These are phyloP conservation scores for Balakata baccata DNA, from an alignment of 345 rosid genomes.

Conservation along the genomic window DNA sequence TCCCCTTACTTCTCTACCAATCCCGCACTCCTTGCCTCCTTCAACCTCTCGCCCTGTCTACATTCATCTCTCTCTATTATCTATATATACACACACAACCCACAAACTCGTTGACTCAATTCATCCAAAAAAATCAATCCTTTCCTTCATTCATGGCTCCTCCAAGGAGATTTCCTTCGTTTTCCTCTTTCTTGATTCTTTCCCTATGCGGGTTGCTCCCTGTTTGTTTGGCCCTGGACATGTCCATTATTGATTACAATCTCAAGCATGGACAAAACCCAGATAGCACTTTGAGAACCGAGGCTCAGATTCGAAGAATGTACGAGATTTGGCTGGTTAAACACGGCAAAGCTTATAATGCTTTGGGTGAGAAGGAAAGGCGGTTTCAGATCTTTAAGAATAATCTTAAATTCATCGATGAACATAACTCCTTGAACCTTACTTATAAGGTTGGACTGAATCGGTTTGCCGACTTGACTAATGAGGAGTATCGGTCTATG, in stretches of 20 bases:
- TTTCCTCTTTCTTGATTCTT: background rate
- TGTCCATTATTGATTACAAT: constrained; percentile 52
- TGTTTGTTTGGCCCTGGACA: constrained; percentile 36
- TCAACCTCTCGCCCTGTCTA: background rate
- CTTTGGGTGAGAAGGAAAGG: constrained; percentile 52
- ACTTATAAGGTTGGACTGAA: constrained; percentile 53
- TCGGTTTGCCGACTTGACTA: constrained; percentile 61
- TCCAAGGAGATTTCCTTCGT: background rate
- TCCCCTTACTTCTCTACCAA: background rate
- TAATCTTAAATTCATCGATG: constrained; percentile 48
- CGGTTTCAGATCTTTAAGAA: constrained; percentile 60
- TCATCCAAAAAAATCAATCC: background rate
- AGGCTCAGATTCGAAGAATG: constrained; percentile 29
- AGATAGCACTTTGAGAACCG: constrained; percentile 13
- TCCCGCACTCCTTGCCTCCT: background rate
- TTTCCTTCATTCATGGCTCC: background rate
- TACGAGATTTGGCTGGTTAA: constrained; percentile 56
- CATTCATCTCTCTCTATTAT: background rate
- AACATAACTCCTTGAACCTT: constrained; percentile 42
- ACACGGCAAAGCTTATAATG: constrained; percentile 53
- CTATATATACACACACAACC: background rate
- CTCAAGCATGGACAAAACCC: constrained; percentile 20
- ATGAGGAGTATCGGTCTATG: constrained; percentile 43
- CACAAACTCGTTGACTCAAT: background rate
- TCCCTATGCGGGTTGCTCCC: background rate